Conservation (phyloP, 2,329 filamentous ascomycete species). For the Nigrospora osmanthi region DNA sequence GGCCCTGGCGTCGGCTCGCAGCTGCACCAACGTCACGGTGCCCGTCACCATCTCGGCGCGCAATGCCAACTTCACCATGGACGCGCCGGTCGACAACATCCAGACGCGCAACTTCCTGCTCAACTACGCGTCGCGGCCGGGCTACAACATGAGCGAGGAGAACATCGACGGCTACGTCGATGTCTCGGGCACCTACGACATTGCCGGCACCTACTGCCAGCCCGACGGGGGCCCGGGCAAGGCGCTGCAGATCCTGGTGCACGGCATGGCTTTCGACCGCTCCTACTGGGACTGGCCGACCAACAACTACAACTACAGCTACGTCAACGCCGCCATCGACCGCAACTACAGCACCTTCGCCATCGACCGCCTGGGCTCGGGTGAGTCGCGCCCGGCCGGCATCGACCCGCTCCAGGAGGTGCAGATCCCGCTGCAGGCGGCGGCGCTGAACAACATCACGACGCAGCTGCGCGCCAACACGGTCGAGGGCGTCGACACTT, state of each 20-base stretch:
- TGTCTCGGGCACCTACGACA: constrained; percentile 39
- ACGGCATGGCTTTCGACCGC: constrained; percentile 48
- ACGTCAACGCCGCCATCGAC: constrained; percentile 46
- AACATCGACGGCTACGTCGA: constrained; percentile 31
- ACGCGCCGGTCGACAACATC: constrained; percentile 38
- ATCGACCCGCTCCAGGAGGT: constrained; percentile 53
- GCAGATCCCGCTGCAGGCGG: constrained; percentile 49
- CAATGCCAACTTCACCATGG: constrained; percentile 43
- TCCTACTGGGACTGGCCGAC: constrained; percentile 55
- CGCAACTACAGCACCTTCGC: constrained; percentile 50
- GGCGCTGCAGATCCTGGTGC: constrained; percentile 39
- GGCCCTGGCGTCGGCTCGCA: constrained; percentile 15
- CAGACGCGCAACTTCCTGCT: constrained; percentile 49
- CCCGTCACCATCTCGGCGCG: constrained; percentile 44
- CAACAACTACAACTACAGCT: constrained; percentile 55
- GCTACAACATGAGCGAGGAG: constrained; percentile 33
- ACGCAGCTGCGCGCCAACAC: constrained; percentile 34
- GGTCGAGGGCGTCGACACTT: constrained; percentile 30
- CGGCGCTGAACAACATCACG: constrained; percentile 47
- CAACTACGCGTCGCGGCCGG: constrained; percentile 32
- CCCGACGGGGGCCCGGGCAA: constrained; percentile 36
- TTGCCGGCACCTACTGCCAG: constrained; percentile 54
- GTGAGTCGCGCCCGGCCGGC: constrained; percentile 38
- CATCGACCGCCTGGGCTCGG: constrained; percentile 56
- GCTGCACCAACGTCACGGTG: constrained; percentile 42